Evolutionary conservation across 164 flowering plant genomes (phyloP).

Genomic region (Tinospora cordifolia): DNA sequence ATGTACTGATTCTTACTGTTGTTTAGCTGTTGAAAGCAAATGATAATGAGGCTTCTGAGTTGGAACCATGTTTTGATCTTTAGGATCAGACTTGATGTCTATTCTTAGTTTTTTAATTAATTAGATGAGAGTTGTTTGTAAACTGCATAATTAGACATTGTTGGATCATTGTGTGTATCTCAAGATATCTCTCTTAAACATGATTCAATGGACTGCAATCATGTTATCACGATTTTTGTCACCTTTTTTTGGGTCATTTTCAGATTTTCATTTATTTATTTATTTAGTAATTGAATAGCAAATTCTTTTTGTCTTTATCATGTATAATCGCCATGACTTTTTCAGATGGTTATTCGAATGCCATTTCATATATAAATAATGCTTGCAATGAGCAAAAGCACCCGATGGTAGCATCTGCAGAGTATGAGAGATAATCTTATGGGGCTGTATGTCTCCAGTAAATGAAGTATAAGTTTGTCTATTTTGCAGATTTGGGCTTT

Average conservation of each 20-base stretch:
- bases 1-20: background rate
- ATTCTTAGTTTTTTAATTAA: background rate
- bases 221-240: too few species aligned
- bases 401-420: background rate
- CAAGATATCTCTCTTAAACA: too few species aligned
- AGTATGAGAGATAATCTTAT: background rate
- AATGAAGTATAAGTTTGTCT: slow-evolving; percentile 6
- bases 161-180: too few species aligned
- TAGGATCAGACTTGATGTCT: background rate
- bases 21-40: background rate
- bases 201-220: too few species aligned
- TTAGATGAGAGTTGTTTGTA: too few species aligned
- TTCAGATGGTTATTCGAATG: background rate
- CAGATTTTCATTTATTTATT: too few species aligned
- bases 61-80: too few species aligned
- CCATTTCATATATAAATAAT: background rate
- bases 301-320: background rate
- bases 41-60: background rate
- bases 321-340: background rate
- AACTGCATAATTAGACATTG: too few species aligned
- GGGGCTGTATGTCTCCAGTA: background rate
- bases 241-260: too few species aligned
- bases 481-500: slow-evolving; percentile 86
- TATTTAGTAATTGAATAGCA: background rate
- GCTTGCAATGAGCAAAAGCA: background rate